These are phyloP conservation scores for Boletus vermiculosoides DNA, from an alignment of 768 basidiomycete genomes.

Conservation along the genomic window DNA sequence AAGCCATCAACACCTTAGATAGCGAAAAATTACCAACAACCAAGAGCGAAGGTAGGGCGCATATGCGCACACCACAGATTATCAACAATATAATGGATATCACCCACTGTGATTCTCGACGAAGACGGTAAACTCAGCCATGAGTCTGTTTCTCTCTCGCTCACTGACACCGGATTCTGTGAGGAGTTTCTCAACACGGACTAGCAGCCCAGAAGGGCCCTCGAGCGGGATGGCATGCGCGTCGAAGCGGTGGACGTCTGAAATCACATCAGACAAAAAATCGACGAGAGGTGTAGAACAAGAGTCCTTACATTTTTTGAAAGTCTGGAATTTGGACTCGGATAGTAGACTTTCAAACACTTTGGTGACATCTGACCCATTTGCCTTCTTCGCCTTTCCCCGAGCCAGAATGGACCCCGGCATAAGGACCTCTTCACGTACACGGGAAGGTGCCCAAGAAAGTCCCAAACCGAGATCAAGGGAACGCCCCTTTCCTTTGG, in stretches of 20 bases:
- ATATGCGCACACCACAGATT: conserved; percentile 5
- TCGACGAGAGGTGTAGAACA: conserved; percentile 7
- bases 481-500: conserved; percentile 61
- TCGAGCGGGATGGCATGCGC: conserved; percentile 73
- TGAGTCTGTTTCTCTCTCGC: conserved; percentile 46
- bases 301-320: conserved; percentile 61
- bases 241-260: conserved; percentile 76
- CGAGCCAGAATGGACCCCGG: conserved; percentile 36
- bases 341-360: conserved; percentile 36
- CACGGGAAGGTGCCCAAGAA: conserved; percentile 67
- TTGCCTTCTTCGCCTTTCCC: conserved; percentile 26
- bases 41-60: conserved; percentile 13
- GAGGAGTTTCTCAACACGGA: conserved; percentile 60
- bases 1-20: conserved; percentile 19
- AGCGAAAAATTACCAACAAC: conserved; percentile 27
- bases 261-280: conserved; percentile 13
- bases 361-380: conserved; percentile 36
- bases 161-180: conserved; percentile 47
- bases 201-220: conserved; percentile 67
- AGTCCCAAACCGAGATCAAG: conserved; percentile 69
- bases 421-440: conserved; percentile 65
- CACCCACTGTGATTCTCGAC: conserved; percentile 39
- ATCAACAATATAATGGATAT: conserved; percentile 1
- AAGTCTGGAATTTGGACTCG: conserved; percentile 38
- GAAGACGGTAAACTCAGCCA: conserved; percentile 61